Base-by-base conservation (phyloP, 2,329 filamentous ascomycete genomes). In the Scopulariopsis brevicaulis region DNA sequence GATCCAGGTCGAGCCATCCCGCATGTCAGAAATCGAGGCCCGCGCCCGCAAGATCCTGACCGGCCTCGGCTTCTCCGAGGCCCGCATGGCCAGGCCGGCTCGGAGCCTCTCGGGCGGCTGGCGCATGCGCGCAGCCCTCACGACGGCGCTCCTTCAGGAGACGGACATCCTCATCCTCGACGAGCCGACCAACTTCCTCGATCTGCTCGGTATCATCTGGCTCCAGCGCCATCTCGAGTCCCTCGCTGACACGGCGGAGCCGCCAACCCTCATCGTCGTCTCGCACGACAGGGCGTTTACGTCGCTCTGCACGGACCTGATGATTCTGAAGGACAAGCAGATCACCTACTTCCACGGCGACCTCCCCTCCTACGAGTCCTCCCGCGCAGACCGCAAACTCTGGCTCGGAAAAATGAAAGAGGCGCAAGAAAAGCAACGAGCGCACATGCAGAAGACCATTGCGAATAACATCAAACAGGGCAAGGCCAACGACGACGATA, bases 111-210 rank as follows among this genome's bases (percentile, higher is more conserved):
- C 89, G 0, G 90, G 90, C 7, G 90, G 87, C 2, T 90, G 86
- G 86, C 80, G 77, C 60, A 90, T 89, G 83, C 80, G 87, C 11
- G 82, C 82, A 32, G 76, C 83, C 59, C 75, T 90, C 0, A 85
- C 86, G 2, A 75, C 76, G 3, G 82, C 83, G 0, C 75, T 95
- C 4, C 80, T 90, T 1, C 86, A 91, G 61, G 81, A 86, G 8
- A 82, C 85, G 0, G 89, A 95, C 63, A 82, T 95, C 2, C 76
- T 95, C 59, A 85, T 95, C 55, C 81, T 95, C 2, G 90, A 95
- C 68, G 90, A 95, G 67, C 90, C 90, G 0, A 95, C 90, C 37
- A 95, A 95, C 66, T 95, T 90, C 66, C 78, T 95, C 1, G 90
- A 95, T 65, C 75, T 95, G 0, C 78, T 91, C 0, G 89, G 88